Base-by-base conservation (phyloP, 805 yeast species). In the Dipodascopsis uninucleata region DNA sequence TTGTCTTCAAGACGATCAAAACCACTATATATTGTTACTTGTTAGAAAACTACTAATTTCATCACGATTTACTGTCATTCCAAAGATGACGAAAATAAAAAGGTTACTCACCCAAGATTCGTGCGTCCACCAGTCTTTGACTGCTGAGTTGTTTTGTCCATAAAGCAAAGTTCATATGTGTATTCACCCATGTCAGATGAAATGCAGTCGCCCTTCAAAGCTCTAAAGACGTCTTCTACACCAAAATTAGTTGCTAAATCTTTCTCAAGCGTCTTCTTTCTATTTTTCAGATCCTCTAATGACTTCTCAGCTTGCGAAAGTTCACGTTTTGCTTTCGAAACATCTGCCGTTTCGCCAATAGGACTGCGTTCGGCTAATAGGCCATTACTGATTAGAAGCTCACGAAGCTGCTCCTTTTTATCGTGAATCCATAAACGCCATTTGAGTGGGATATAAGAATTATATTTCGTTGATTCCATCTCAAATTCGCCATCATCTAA, bases 161-260 rank as follows among this genome's bases (percentile, higher is more conserved):
- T 67, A 53, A 78, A 72, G 40, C 83, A 81, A 22, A 82, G 62
- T 55, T 72, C 77, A 62, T 86, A 87, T 35, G 70, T 75, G 64
- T 85, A 86, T 25, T 79, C 93, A 5, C 89, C 89, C 23, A 79
- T 59, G n/a, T 67, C 68, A 24, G 67, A 65, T 35, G 62, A 58
- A 12, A 81, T 68, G 61, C 82, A 75, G 21, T 63, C 60, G 22
- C 72, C 74, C 39, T 69, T 64, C 32, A 79, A 65, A 0, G 88
- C 78, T 41, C 87, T 67, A 26, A 84, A 68, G 9, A 85, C 75
- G 50, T 80, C 87, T 23, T 74, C 68, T 0, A 78, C 79, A 1
- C 95, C 95, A 57, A 71, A 56, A 26, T 62, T 37, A 8, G 52
- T 40, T 4, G 41, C 41, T 9, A 64, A 46, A n/a, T 57, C 61